phyloP scores from a whole-genome alignment of 768 basidiomycete genomes.

The Saitozyma podzolica region DNA sequence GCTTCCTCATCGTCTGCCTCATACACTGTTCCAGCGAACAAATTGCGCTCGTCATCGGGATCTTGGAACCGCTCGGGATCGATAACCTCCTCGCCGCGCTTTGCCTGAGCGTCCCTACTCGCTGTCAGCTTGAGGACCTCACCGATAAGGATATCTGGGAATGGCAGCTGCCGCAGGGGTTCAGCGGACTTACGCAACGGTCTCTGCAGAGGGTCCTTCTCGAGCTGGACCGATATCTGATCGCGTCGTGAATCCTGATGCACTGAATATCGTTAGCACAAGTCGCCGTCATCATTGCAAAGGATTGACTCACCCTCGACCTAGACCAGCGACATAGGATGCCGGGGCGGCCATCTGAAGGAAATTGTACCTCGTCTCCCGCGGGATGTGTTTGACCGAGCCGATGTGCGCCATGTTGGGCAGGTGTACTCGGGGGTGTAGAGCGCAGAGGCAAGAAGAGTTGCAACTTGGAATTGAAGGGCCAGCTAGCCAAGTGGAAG shows the following conservation, averaged over 20 bases:
- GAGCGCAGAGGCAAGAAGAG: background rate
- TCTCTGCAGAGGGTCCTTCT: conserved; percentile 89
- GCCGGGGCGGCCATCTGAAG: conserved; percentile 70
- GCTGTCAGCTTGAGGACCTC: background rate
- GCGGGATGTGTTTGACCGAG: conserved; percentile 44
- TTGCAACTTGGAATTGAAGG: too few relatives aligned
- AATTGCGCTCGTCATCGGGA: conserved; percentile 93
- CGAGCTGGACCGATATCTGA: conserved; percentile 98
- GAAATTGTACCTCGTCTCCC: conserved; percentile 49
- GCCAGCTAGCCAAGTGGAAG: too few relatives aligned
- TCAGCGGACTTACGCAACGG: conserved; percentile 68
- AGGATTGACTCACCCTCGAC: conserved; percentile 73
- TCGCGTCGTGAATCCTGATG: conserved; percentile 94
- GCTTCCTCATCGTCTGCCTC: conserved; percentile 98
- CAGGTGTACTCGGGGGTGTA: background rate
- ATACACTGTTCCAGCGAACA: conserved; percentile 93
- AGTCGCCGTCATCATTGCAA: background rate
- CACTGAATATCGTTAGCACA: conserved; percentile 58
- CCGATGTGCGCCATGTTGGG: conserved; percentile 41
- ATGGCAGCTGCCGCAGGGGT: background rate
- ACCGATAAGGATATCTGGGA: too few relatives aligned
- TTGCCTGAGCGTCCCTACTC: conserved; percentile 78
- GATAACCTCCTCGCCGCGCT: conserved; percentile 82
- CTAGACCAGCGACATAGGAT: conserved; percentile 97
- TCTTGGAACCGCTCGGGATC: conserved; percentile 90